These are phyloP conservation scores for Colletotrichum coccodes DNA, from an alignment of 2,329 filamentous ascomycete species.

Conservation along the genomic window DNA sequence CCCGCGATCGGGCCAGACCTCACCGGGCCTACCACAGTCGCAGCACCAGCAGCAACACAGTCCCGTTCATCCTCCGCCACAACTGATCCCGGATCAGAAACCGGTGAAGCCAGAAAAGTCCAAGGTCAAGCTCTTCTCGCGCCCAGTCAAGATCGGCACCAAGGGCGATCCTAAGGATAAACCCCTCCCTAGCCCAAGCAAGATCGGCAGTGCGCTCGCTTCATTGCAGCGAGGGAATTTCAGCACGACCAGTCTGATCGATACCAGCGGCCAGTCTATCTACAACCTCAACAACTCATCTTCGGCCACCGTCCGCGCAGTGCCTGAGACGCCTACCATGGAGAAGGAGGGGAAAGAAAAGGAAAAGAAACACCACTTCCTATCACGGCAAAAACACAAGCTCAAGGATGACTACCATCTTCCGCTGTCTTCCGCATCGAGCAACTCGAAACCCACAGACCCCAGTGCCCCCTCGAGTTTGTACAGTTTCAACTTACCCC, in stretches of 20 bases:
- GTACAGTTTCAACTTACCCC: constrained; percentile 81
- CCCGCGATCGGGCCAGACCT: constrained; percentile 68
- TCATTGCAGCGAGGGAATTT: constrained; percentile 74
- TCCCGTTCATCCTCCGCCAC: constrained; percentile 50
- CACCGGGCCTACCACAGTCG: constrained; percentile 53
- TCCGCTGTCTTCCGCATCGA: constrained; percentile 79
- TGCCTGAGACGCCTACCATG: constrained; percentile 58
- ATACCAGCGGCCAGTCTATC: constrained; percentile 70
- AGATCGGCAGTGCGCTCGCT: constrained; percentile 74
- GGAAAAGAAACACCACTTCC: constrained; percentile 82
- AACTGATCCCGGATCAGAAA: constrained; percentile 61
- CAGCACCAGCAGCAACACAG: constrained; percentile 43
- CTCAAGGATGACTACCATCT: constrained; percentile 79
- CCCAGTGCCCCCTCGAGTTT: constrained; percentile 79
- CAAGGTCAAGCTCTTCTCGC: constrained; percentile 84
- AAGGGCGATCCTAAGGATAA: constrained; percentile 75
- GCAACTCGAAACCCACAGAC: constrained; percentile 80
- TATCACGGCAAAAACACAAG: constrained; percentile 84
- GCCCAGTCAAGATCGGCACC: constrained; percentile 79
- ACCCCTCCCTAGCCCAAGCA: constrained; percentile 77
- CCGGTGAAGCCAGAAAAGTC: constrained; percentile 72
- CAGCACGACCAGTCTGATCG: constrained; percentile 76
- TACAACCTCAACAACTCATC: constrained; percentile 83
- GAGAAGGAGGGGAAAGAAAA: constrained; percentile 71
- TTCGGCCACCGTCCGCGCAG: constrained; percentile 76